Evolutionary conservation across 2,329 filamentous ascomycete species (phyloP).

Genomic region (Epichloe aotearoae): DNA sequence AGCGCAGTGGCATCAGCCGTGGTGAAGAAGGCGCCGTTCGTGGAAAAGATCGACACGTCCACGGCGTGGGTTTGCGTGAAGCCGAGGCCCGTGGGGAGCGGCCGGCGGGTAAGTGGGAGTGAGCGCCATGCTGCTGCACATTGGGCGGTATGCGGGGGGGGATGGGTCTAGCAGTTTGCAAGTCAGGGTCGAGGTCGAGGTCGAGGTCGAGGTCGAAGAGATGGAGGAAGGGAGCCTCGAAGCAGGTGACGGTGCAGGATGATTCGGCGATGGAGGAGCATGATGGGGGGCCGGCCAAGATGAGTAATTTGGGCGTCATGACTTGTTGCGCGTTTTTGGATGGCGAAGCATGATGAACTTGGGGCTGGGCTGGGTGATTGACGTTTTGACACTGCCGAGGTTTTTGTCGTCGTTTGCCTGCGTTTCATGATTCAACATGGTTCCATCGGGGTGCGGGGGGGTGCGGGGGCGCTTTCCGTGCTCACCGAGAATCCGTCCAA

Average conservation of each 20-base stretch:
- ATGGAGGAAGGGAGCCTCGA: slow-evolving; percentile 14
- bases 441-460: too few species aligned
- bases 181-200: slow-evolving; percentile 4
- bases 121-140: slow-evolving; percentile 38
- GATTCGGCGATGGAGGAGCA: slow-evolving; percentile 15
- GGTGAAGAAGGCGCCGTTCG: slow-evolving; percentile 35
- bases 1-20: slow-evolving; percentile 26
- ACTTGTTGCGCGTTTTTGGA: slow-evolving; percentile 8
- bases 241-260: slow-evolving; percentile 17
- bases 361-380: not conserved
- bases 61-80: slow-evolving; percentile 34
- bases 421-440: too few species aligned
- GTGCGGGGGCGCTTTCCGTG: too few species aligned
- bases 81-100: slow-evolving; percentile 30
- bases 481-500: too few species aligned
- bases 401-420: too few species aligned
- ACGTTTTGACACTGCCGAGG: too few species aligned
- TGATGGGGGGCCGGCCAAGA: slow-evolving; percentile 23
- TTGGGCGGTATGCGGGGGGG: slow-evolving; percentile 3
- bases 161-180: not conserved
- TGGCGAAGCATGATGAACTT: not conserved
- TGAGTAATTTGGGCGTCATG: slow-evolving; percentile 20
- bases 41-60: slow-evolving; percentile 14
- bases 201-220: slow-evolving; percentile 13
- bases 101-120: slow-evolving; percentile 32